Evolutionary conservation across 1,284 basidiomycete species (phyloP), one percentile per base, ranked within the genome.

Genomic region (Microbotryum saponariae): DNA sequence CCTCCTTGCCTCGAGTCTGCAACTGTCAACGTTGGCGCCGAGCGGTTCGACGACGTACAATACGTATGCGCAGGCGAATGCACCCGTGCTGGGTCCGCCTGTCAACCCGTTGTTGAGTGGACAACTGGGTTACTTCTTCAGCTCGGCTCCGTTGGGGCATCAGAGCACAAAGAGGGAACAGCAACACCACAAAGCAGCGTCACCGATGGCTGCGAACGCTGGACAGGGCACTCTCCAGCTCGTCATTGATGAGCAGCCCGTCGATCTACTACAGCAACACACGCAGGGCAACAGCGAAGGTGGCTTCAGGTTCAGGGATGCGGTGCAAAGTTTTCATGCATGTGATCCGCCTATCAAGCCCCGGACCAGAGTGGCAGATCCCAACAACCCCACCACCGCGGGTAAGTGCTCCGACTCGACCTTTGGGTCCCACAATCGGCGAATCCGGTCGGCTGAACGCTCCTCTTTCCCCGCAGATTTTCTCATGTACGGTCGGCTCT

Each of bases 401-500:
- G 48, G 48, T 50, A 50, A 12, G 21, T 23, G 21, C 16, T 42
- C 10, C 37, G 37, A 48, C 48, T 29, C 23, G 48, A 23, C 48
- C 48, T 23, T 23, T 20, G 21, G 48, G 23, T 16, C 23, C 48
- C 23, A 29, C 48, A 16, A 29, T n/a, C 6, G 10, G 48, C 21
- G 23, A 23, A 50, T 3, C 12, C 18, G 4, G 8, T 23, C 48
- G 29, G 20, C 23, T 16, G 48, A n/a, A 8, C 51, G 27, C 56
- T 45, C 47, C 27, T 50, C 50, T 29, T 29, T 10, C 42, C 45
- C 54, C 45, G 2, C 67, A 88, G 91, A 93, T 75, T 91, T 89
- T 75, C 81, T 98, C 37, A 79, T 98, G 29, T 97, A 97, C 74
- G 94, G 93, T 18, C 85, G 90, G 25, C 80, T 94, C 52, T 93